These are phyloP conservation scores for Nakazawaea ishiwadae DNA, from an alignment of 805 yeast species.

Conservation along the genomic window DNA sequence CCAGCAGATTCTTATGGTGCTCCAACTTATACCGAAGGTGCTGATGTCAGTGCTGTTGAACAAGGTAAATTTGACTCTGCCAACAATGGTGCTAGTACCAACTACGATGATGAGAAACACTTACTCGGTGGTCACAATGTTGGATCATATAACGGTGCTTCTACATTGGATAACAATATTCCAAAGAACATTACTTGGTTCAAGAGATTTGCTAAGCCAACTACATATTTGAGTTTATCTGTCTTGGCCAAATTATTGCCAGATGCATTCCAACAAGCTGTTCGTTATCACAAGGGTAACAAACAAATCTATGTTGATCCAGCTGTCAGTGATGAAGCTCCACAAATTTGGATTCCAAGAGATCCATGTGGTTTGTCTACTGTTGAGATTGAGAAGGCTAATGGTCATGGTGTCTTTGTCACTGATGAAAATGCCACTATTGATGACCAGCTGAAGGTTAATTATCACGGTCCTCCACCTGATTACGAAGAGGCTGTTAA, in stretches of 20 bases:
- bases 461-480: conserved; percentile 65
- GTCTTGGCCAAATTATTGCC: conserved; percentile 39
- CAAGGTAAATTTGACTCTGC: neutral
- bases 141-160: neutral
- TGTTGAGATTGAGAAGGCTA: conserved; percentile 49
- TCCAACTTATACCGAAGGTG: neutral
- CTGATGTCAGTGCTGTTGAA: neutral
- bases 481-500: conserved; percentile 50
- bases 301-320: conserved; percentile 50
- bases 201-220: conserved; percentile 40
- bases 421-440: conserved; percentile 52
- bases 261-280: conserved; percentile 18
- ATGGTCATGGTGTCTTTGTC: conserved; percentile 47
- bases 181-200: conserved; percentile 14
- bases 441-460: conserved; percentile 52
- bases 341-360: conserved; percentile 66
- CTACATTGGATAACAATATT: conserved; percentile 10
- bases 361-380: conserved; percentile 66
- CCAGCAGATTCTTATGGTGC: too few relatives aligned
- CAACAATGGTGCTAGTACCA: neutral
- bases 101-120: conserved; percentile 10
- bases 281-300: conserved; percentile 13
- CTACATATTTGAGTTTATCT: conserved; percentile 33
- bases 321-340: conserved; percentile 48
- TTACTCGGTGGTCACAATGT: neutral